These are phyloP conservation scores for Gloeostereum incarnatum DNA, from an alignment of 768 basidiomycete genomes.

Conservation along the genomic window DNA sequence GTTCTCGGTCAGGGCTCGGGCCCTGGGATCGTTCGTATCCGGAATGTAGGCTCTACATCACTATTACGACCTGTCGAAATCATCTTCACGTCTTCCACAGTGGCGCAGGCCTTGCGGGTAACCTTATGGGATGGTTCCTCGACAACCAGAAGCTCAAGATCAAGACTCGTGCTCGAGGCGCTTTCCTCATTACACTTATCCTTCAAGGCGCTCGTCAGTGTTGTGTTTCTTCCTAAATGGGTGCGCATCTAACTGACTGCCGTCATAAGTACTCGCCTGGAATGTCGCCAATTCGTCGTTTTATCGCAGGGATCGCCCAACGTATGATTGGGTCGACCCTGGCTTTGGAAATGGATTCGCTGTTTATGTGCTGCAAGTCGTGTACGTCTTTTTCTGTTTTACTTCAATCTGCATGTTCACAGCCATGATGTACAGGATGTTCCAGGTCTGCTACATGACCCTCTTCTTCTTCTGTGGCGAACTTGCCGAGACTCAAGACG, in stretches of 20 bases:
- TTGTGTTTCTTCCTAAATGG: too few species aligned
- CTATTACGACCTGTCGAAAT: conserved; percentile 2
- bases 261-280: too few species aligned
- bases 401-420: too few species aligned
- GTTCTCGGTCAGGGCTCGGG: conserved; percentile 6
- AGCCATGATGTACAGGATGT: too few species aligned
- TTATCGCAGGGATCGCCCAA: conserved; percentile 1
- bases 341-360: conserved; percentile 5
- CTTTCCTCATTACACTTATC: conserved; percentile 2
- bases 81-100: too few species aligned
- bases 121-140: conserved; percentile 1
- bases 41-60: conserved; percentile 5
- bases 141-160: conserved; percentile 2
- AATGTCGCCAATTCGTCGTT: conserved; percentile 3
- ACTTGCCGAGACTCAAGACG: neutral
- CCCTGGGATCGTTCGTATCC: conserved; percentile 6
- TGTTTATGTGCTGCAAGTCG: conserved; percentile 1
- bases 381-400: conserved; percentile 4
- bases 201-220: conserved; percentile 5
- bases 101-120: neutral
- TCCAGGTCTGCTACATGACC: neutral
- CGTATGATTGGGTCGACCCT: conserved; percentile 4
- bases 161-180: conserved; percentile 3
- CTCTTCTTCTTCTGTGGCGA: conserved; percentile 3
- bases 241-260: too few species aligned